phyloP scores from a whole-genome alignment of 805 yeast species.

The Ogataea degrootiae region DNA sequence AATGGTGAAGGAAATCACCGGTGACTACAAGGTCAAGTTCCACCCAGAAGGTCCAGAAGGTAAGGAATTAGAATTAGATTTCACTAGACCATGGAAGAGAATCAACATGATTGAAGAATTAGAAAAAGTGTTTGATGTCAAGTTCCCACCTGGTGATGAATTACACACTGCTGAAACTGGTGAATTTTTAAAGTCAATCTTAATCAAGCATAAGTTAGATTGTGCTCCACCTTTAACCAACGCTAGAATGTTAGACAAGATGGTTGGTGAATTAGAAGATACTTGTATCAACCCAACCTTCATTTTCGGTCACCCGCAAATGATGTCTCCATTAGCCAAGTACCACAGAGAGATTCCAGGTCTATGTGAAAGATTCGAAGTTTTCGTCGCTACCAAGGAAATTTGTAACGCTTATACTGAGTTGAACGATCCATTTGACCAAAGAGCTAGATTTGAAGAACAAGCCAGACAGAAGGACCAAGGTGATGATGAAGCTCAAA shows the following conservation, averaged over 20 bases:
- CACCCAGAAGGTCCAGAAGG: slow-evolving; percentile 95
- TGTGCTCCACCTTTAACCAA: slow-evolving; percentile 89
- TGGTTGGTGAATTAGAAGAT: slow-evolving; percentile 96
- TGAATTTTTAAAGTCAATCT: slow-evolving; percentile 75
- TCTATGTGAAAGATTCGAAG: slow-evolving; percentile 96
- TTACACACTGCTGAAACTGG: slow-evolving; percentile 93
- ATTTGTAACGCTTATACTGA: slow-evolving; percentile 98
- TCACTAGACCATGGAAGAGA: slow-evolving; percentile 98
- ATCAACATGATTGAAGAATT: slow-evolving; percentile 94
- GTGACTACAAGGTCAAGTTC: slow-evolving; percentile 77
- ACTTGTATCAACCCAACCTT: slow-evolving; percentile 94
- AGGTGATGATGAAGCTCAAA: slow-evolving; percentile 98
- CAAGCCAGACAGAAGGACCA: slow-evolving; percentile 98
- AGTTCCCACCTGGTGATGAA: slow-evolving; percentile 93
- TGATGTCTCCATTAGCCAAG: slow-evolving; percentile 99
- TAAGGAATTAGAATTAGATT: slow-evolving; percentile 73
- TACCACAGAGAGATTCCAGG: slow-evolving; percentile 91
- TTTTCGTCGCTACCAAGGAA: slow-evolving; percentile 97
- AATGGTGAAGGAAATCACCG: slow-evolving; percentile 95
- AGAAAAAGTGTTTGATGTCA: slow-evolving; percentile 79
- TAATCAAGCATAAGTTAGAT: slow-evolving; percentile 76
- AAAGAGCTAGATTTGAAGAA: slow-evolving; percentile 95
- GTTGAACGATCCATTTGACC: slow-evolving; percentile 98
- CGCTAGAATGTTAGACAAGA: slow-evolving; percentile 97
- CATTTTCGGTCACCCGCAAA: slow-evolving; percentile 97